Evolutionary conservation across 2,329 filamentous ascomycete genomes (phyloP).

Genomic region (Tympanopsis confertula): DNA sequence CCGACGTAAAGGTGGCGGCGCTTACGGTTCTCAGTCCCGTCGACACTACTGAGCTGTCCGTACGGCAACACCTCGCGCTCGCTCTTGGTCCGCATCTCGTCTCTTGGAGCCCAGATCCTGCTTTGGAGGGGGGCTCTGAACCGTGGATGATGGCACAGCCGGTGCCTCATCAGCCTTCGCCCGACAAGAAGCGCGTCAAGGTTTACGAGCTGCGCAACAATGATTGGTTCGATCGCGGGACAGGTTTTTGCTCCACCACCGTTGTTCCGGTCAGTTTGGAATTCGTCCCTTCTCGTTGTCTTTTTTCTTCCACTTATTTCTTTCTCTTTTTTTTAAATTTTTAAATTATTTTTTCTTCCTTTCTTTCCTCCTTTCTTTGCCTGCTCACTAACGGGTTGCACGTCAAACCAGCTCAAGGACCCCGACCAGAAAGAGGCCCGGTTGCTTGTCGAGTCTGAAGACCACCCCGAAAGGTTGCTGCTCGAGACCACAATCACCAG

Average conservation of each 20-base stretch:
- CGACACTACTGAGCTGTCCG: too few species aligned
- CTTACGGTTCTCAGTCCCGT: conserved; percentile 40
- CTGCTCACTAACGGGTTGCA: too few species aligned
- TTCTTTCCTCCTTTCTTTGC: neutral
- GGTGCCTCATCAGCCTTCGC: neutral
- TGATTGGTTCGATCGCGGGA: conserved; percentile 70
- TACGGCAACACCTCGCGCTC: too few species aligned
- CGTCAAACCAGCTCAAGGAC: too few species aligned
- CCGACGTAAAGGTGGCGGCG: conserved; percentile 22
- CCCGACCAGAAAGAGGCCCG: conserved; percentile 49
- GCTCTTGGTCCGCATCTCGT: too few species aligned
- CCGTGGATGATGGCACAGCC: too few species aligned
- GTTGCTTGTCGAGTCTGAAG: conserved; percentile 62
- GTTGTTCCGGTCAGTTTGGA: conserved; percentile 44
- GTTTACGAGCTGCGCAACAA: conserved; percentile 69
- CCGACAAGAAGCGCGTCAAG: conserved; percentile 42
- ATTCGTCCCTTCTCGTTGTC: too few species aligned
- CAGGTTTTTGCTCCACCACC: conserved; percentile 59
- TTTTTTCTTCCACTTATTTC: conserved; percentile 5
- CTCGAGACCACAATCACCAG: conserved; percentile 60
- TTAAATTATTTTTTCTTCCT: neutral
- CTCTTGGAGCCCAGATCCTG: too few species aligned
- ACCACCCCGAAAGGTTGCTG: conserved; percentile 52
- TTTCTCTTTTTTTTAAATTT: conserved; percentile 1
- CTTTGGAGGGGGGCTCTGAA: too few species aligned